phyloP scores from a whole-genome alignment of 148 eudicot species.

The Persicaria tinctoria region DNA sequence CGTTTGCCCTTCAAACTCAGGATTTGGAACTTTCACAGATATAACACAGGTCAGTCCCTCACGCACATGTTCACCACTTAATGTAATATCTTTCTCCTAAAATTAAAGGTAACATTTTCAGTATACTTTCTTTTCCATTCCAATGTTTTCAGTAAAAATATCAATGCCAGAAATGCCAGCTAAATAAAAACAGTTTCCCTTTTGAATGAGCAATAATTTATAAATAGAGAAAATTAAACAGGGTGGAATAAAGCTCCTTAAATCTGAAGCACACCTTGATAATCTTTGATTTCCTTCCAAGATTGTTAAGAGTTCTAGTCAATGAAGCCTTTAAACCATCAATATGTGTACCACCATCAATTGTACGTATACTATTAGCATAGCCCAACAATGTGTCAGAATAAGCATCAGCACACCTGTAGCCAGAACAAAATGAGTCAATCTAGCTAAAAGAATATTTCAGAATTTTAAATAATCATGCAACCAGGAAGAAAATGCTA shows the following conservation, averaged over 20 bases:
- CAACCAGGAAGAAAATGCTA: slow-evolving; percentile 17
- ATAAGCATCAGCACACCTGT: slow-evolving; percentile 96
- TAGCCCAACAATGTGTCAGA: slow-evolving; percentile 89
- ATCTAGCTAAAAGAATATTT: neutral
- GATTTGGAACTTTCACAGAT: slow-evolving; percentile 91
- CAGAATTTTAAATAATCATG: neutral
- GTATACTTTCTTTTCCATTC: neutral
- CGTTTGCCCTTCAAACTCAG: slow-evolving; percentile 99
- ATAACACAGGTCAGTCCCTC: slow-evolving; percentile 88
- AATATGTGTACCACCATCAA: slow-evolving; percentile 97
- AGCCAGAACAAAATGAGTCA: slow-evolving; percentile 7
- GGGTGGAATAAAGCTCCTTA: neutral
- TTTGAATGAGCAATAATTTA: neutral
- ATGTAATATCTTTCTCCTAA: slow-evolving; percentile 79
- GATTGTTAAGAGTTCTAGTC: slow-evolving; percentile 79
- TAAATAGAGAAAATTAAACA: neutral
- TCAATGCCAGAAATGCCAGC: neutral
- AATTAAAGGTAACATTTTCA: neutral
- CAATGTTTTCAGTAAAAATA: neutral
- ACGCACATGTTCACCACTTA: slow-evolving; percentile 92
- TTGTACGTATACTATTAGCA: slow-evolving; percentile 96
- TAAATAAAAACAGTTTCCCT: neutral
- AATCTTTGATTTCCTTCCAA: slow-evolving; percentile 73
- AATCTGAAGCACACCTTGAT: slow-evolving; percentile 51
- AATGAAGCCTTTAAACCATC: slow-evolving; percentile 86